Percentiles rank a stretch among this genome's conserved stretches.
These are phyloP conservation scores for Ormosia semicastrata DNA, from an alignment of 306 rosid genomes.

Conservation along the genomic window DNA sequence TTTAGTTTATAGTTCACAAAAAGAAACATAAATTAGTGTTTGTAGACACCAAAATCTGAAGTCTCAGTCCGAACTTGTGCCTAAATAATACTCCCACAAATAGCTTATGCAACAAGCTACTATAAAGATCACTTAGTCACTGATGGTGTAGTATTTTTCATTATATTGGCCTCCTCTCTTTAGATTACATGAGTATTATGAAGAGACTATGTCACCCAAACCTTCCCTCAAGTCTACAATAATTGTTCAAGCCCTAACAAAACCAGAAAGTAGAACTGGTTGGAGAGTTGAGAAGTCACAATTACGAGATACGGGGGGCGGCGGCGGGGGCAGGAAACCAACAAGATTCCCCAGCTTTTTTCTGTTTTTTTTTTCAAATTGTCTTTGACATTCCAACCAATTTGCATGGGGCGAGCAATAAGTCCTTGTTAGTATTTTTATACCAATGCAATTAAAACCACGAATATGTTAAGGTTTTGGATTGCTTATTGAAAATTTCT, in stretches of 20 bases:
- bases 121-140: background rate
- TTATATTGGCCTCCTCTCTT: background rate
- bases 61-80: background rate
- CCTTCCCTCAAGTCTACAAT: background rate
- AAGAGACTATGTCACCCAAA: background rate
- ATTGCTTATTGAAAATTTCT: background rate
- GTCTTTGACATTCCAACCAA: constrained; percentile 38
- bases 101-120: background rate
- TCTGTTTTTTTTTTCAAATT: constrained; percentile 23
- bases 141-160: background rate
- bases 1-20: background rate
- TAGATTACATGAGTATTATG: background rate
- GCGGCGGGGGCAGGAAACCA: background rate
- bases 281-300: constrained; percentile 1
- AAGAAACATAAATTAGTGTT: background rate
- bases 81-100: background rate
- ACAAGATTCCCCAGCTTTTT: background rate
- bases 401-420: constrained; percentile 7
- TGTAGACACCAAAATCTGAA: background rate
- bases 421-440: background rate
- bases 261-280: constrained; percentile 18
- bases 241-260: constrained; percentile 15
- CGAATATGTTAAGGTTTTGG: background rate
- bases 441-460: background rate
- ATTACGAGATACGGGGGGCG: background rate